phyloP scores from a whole-genome alignment of 306 rosid species.

The Pueraria montana region DNA sequence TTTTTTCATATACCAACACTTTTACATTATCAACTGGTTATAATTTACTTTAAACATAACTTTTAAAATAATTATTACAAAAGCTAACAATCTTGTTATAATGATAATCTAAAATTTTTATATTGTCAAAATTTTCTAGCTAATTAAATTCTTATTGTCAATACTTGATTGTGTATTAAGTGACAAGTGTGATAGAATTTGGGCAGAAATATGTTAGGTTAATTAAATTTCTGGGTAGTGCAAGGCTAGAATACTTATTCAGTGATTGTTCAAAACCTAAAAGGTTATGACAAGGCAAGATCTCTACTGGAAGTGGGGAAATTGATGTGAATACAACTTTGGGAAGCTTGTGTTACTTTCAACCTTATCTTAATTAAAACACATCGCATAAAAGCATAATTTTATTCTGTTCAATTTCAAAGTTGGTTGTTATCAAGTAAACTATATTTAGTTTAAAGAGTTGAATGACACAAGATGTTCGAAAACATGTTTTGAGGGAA shows the following conservation, averaged over 20 bases:
- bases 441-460: constrained; percentile 6
- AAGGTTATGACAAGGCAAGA: not conserved
- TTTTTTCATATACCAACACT: too few relatives aligned
- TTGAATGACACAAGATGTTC: not conserved
- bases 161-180: not conserved
- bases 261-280: not conserved
- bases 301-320: not conserved
- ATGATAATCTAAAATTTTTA: too few relatives aligned
- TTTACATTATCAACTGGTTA: too few relatives aligned
- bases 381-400: not conserved
- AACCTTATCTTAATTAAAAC: not conserved
- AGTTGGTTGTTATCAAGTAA: not conserved
- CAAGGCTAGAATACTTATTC: not conserved
- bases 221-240: too few relatives aligned
- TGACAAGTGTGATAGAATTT: not conserved
- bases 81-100: too few relatives aligned
- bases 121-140: too few relatives aligned
- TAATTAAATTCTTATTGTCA: not conserved
- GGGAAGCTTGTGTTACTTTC: not conserved
- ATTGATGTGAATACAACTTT: not conserved
- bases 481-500: constrained; percentile 24
- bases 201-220: not conserved
- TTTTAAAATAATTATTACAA: too few relatives aligned
- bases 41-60: too few relatives aligned
- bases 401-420: not conserved